Evolutionary conservation across 2,329 filamentous ascomycete genomes (phyloP).

Genomic region (Pseudopyrenochaeta lycopersici): DNA sequence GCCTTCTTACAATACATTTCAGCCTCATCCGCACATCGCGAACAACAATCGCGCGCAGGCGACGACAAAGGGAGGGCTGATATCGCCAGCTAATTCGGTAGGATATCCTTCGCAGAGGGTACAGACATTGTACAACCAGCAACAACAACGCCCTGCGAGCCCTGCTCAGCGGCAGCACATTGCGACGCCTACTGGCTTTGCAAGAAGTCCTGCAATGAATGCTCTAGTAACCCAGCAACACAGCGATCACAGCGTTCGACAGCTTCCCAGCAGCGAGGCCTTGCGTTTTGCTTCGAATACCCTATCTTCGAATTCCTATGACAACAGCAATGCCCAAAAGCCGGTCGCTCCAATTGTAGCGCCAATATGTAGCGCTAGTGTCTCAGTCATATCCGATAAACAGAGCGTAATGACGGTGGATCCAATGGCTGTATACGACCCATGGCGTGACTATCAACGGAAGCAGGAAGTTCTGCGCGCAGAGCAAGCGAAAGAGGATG

Average conservation of each 20-base stretch:
- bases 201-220: conserved; percentile 16
- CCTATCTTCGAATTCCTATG: conserved; percentile 28
- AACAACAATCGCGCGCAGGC: conserved; percentile 33
- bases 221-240: conserved; percentile 28
- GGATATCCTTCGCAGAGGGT: conserved; percentile 36
- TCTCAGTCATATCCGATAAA: conserved; percentile 26
- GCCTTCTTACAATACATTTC: conserved; percentile 29
- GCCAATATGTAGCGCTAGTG: conserved; percentile 22
- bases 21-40: conserved; percentile 37
- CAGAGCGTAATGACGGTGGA: conserved; percentile 58
- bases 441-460: conserved; percentile 59
- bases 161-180: conserved; percentile 38
- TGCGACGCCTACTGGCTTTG: conserved; percentile 12
- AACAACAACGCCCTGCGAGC: conserved; percentile 38
- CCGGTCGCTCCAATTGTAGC: conserved; percentile 20
- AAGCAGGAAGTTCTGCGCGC: conserved; percentile 46
- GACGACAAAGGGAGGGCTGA: conserved; percentile 22
- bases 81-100: conserved; percentile 34
- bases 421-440: conserved; percentile 64
- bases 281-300: conserved; percentile 20
- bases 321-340: conserved; percentile 23
- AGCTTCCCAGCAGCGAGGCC: conserved; percentile 31
- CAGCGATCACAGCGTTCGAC: conserved; percentile 28
- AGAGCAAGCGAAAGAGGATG: conserved; percentile 44
- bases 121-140: conserved; percentile 33